Evolutionary conservation across 768 basidiomycete species (phyloP).

Genomic region (Suillus spraguei): DNA sequence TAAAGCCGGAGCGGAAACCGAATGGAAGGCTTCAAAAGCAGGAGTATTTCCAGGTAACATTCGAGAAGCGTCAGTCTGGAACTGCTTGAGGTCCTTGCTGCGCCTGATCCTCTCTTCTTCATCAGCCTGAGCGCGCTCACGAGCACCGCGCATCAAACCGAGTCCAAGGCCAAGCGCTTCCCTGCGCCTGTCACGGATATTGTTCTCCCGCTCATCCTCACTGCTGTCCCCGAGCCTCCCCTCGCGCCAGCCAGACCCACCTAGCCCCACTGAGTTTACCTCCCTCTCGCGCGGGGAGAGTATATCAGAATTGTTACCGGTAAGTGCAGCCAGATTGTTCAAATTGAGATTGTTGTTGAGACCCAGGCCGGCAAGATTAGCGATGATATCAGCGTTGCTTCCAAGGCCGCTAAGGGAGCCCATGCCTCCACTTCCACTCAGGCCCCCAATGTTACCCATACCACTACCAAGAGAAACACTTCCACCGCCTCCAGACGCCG

Average conservation of each 20-base stretch:
- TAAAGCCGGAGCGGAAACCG: constrained; percentile 39
- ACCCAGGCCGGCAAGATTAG: constrained; percentile 32
- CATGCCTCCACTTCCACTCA: constrained; percentile 31
- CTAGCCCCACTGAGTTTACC: constrained; percentile 47
- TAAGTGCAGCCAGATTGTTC: constrained; percentile 27
- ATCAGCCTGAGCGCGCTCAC: constrained; percentile 68
- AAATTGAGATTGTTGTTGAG: constrained; percentile 31
- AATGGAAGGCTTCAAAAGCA: constrained; percentile 82
- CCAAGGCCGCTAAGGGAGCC: constrained; percentile 25
- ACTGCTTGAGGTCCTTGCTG: constrained; percentile 51
- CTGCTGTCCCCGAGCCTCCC: constrained; percentile 35
- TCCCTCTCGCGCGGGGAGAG: constrained; percentile 46
- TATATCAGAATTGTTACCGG: constrained; percentile 29
- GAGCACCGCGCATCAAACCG: constrained; percentile 48
- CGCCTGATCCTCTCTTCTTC: constrained; percentile 54
- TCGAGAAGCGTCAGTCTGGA: constrained; percentile 38
- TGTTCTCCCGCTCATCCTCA: constrained; percentile 45
- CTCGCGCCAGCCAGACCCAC: constrained; percentile 38
- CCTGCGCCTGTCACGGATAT: constrained; percentile 43
- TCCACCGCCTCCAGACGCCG: constrained; percentile 28
- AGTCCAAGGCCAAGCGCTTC: constrained; percentile 42
- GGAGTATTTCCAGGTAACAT: constrained; percentile 44
- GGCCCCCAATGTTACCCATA: constrained; percentile 24
- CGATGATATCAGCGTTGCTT: constrained; percentile 31
- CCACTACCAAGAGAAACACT: constrained; percentile 30